Base-by-base conservation (phyloP, 306 rosid genomes). In the Ziziphus jujuba region DNA sequence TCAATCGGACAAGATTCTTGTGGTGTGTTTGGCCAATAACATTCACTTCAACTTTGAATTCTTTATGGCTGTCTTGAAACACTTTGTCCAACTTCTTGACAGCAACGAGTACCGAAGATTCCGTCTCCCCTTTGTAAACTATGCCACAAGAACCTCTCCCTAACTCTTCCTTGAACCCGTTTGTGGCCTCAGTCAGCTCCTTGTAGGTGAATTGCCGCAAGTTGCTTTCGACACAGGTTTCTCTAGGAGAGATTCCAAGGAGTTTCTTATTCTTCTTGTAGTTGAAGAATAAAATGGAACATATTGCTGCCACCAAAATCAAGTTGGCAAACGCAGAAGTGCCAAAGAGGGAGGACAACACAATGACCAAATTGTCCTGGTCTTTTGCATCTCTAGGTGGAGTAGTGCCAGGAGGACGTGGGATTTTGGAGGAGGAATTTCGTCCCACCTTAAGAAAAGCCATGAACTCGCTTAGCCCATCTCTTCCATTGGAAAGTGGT, bases 161-260 rank as follows among this genome's bases (percentile, higher is more conserved):
- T 3, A 79, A 9, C 24, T 79, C 79, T 45, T 79, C 76, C 54
- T 63, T 53, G 66, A 79, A 79, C 8, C 73, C 79, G 20, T 58
- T 6, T 20, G 83, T 74, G 13, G 83, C 83, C 65, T 69, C 71
- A 34, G 12, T 31, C 0, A 79, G 75, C 43, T 79, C 76, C 31
- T 53, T 35, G 47, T 59, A 77, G 4, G 60, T 49, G 40, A 65
- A 71, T 16, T 4, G 21, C 9, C 43, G 51, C 62, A 72, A 59
- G 25, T 72, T 71, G 9, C 38, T 17, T 3, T 48, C 61, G 4
- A 34, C 50, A 0, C 10, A 17, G 17, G 3, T 17, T 2, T 40
- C 22, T 7, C 56, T 45, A 0, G 17, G 23, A 2, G 24, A 7
- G 43, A 20, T 4, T 20, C 19, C 28, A 3, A 0, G n/a, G n/a